Conservation (phyloP, 495 filamentous ascomycete species). For the Hypoxylon rickii region DNA sequence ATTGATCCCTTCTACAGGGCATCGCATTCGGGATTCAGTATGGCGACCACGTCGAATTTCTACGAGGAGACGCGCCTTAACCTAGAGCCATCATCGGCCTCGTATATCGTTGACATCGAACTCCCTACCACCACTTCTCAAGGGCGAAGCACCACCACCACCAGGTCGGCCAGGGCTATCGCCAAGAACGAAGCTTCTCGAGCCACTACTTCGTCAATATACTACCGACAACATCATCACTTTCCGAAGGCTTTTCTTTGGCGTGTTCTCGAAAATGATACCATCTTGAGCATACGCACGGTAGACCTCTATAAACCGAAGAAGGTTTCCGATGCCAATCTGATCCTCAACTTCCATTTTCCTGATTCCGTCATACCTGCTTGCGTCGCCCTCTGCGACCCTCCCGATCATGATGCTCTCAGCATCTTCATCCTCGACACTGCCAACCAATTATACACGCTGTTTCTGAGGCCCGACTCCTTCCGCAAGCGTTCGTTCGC, state of each 20-base stretch:
- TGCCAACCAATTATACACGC: conserved; percentile 75
- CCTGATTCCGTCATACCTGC: conserved; percentile 68
- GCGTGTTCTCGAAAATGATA: conserved; percentile 81
- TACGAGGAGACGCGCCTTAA: conserved; percentile 89
- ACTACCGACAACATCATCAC: conserved; percentile 73
- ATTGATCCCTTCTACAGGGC: conserved; percentile 19
- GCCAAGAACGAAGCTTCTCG: conserved; percentile 62
- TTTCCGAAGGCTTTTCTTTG: conserved; percentile 88
- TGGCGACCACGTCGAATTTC: conserved; percentile 55
- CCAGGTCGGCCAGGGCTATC: conserved; percentile 44
- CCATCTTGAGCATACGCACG: conserved; percentile 78
- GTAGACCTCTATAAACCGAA: conserved; percentile 78
- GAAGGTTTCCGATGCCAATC: conserved; percentile 66
- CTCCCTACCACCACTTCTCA: conserved; percentile 58
- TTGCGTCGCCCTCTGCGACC: conserved; percentile 81
- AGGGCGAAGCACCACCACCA: conserved; percentile 37
- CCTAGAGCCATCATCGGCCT: conserved; percentile 71
- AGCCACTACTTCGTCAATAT: conserved; percentile 79
- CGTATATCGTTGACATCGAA: conserved; percentile 73
- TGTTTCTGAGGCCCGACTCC: conserved; percentile 78
- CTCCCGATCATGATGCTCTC: conserved; percentile 75
- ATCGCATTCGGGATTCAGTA: conserved; percentile 46
- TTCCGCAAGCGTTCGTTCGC: conserved; percentile 69
- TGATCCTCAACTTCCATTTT: conserved; percentile 79
- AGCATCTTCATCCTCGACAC: conserved; percentile 81